Evolutionary conservation across 1,284 basidiomycete genomes (phyloP).

Genomic region (Ceratobasidium papillatum): DNA sequence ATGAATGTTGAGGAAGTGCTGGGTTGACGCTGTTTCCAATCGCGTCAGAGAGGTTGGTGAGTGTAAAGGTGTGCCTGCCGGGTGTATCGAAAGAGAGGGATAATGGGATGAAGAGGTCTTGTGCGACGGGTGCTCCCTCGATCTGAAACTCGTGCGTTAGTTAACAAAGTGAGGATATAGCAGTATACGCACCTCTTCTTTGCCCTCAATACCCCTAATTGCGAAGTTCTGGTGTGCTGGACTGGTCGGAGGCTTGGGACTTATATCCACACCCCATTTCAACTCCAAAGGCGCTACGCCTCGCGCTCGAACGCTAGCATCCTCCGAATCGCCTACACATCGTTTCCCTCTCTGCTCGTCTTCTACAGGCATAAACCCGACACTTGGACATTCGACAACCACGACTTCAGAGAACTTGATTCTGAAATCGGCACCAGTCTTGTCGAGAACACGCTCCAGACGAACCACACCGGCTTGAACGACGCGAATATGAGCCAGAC

Average conservation of each 20-base stretch:
- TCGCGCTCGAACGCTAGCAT: constrained; percentile 70
- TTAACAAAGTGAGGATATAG: constrained; percentile 41
- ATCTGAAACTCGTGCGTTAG: constrained; percentile 34
- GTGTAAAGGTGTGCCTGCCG: constrained; percentile 71
- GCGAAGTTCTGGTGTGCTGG: constrained; percentile 71
- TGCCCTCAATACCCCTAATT: constrained; percentile 84
- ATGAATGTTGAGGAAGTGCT: constrained; percentile 50
- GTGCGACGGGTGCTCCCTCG: constrained; percentile 55
- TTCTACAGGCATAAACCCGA: constrained; percentile 65
- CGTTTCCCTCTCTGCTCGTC: constrained; percentile 59
- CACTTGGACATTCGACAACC: constrained; percentile 83
- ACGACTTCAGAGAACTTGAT: constrained; percentile 73
- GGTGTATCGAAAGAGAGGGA: constrained; percentile 67
- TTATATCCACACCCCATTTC: constrained; percentile 73
- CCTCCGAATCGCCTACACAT: constrained; percentile 76
- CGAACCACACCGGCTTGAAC: constrained; percentile 74
- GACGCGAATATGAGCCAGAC: constrained; percentile 75
- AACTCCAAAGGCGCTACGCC: constrained; percentile 84
- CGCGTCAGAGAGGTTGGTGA: constrained; percentile 78
- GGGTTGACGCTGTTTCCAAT: constrained; percentile 73
- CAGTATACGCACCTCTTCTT: constrained; percentile 42
- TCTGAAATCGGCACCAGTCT: constrained; percentile 68
- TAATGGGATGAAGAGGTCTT: constrained; percentile 72
- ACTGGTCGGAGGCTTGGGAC: constrained; percentile 50
- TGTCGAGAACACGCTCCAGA: constrained; percentile 76